phyloP scores from a whole-genome alignment of 306 rosid genomes.

The Quercus bicolor region DNA sequence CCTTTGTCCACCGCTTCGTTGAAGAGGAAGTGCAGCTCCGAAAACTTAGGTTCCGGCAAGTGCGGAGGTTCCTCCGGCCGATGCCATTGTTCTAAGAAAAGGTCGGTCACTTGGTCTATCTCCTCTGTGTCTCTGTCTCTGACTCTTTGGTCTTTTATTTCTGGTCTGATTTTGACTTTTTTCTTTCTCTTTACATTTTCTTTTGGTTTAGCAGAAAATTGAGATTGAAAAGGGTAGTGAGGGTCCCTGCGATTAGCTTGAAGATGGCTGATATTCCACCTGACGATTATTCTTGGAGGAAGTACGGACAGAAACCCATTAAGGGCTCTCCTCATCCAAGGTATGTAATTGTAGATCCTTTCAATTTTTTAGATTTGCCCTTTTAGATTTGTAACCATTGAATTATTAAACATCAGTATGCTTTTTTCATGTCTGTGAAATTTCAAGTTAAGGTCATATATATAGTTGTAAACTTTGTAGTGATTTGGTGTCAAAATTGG shows the following conservation, averaged over 20 bases:
- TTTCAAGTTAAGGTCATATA: too few species aligned
- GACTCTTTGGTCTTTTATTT: background rate
- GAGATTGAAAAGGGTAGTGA: conserved; percentile 68
- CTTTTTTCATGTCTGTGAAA: background rate
- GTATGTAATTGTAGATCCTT: conserved; percentile 18
- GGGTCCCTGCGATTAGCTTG: conserved; percentile 80
- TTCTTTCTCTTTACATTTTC: background rate
- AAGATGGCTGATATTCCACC: conserved; percentile 91
- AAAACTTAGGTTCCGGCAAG: conserved; percentile 59
- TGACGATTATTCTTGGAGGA: conserved; percentile 90
- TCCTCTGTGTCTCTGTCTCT: background rate
- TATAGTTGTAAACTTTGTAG: too few species aligned
- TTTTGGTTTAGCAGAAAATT: conserved; percentile 39
- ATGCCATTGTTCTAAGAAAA: conserved; percentile 83
- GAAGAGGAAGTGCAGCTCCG: conserved; percentile 82
- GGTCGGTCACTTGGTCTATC: conserved; percentile 21
- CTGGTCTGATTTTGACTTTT: background rate
- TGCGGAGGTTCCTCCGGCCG: conserved; percentile 64
- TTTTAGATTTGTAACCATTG: background rate
- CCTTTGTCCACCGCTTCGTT: conserved; percentile 62
- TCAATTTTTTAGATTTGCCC: background rate
- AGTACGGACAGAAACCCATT: conserved; percentile 87
- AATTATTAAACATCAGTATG: background rate
- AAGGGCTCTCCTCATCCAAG: conserved; percentile 95
- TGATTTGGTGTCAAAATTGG: too few species aligned